A percentile compares a stretch with the other conserved stretches of the same genome.
These are phyloP conservation scores for Juncus effusus DNA, from an alignment of 176 grass and related monocot species.

Conservation along the genomic window DNA sequence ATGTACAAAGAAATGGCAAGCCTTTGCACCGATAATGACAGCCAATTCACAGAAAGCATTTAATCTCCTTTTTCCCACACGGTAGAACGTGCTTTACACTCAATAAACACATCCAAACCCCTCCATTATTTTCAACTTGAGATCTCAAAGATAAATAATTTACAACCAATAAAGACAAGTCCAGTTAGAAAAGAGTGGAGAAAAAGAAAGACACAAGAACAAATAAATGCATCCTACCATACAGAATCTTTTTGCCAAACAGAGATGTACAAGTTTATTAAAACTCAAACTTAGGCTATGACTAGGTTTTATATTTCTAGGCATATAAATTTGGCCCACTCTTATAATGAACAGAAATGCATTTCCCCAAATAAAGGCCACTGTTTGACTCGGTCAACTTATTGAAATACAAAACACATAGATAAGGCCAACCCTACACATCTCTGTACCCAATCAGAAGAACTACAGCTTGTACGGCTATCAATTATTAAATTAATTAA, in stretches of 20 bases:
- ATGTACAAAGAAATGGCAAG: not conserved
- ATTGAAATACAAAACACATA: not conserved
- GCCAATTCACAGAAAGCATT: constrained; percentile 17
- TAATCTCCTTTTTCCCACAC: not conserved
- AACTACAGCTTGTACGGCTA: constrained; percentile 3
- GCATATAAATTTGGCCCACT: no score
- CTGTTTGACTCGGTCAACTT: constrained; percentile 21
- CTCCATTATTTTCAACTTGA: constrained; percentile 9
- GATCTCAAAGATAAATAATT: not conserved
- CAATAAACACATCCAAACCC: not conserved
- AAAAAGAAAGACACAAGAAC: not conserved
- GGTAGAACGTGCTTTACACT: constrained; percentile 27
- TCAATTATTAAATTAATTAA: not conserved
- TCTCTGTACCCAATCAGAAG: constrained; percentile 17
- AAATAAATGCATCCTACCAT: constrained; percentile 4
- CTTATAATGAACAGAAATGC: not conserved
- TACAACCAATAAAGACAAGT: no score
- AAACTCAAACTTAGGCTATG: constrained; percentile 8
- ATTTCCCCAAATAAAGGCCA: not conserved
- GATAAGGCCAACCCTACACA: constrained; percentile 17
- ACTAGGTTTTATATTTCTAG: constrained; percentile 11
- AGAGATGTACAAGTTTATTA: not conserved
- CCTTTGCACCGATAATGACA: constrained; percentile 27
- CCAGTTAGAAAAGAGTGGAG: not conserved
- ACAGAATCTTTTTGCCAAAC: not conserved